Conservation (phyloP, 306 rosid genomes). For the Lagenaria siceraria region DNA sequence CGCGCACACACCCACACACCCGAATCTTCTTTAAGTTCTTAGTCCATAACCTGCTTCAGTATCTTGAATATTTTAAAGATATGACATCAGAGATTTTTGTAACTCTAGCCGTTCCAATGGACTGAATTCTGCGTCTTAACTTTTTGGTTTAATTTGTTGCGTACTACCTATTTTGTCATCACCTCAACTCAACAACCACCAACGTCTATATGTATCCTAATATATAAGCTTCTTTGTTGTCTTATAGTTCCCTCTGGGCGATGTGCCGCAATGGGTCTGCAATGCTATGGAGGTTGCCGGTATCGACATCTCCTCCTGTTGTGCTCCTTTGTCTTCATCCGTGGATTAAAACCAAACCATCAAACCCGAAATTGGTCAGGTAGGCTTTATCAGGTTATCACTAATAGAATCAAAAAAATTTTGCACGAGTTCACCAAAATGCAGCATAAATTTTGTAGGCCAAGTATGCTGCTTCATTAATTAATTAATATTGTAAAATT, state of each 20-base stretch:
- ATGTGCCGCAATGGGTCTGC: constrained; percentile 92
- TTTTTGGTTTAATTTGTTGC: background rate
- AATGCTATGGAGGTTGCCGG: constrained; percentile 98
- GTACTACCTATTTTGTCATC: background rate
- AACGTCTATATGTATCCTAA: background rate
- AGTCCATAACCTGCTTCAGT: background rate
- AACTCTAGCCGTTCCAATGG: background rate
- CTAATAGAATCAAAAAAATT: background rate
- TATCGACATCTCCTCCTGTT: constrained; percentile 75
- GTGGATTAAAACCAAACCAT: constrained; percentile 10
- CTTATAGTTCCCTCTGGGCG: constrained; percentile 73
- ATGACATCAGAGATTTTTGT: background rate
- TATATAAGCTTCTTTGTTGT: background rate
- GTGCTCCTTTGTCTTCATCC: constrained; percentile 28
- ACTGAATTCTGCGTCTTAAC: background rate
- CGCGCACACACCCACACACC: background rate
- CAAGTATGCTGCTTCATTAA: constrained; percentile 25
- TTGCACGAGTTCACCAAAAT: background rate
- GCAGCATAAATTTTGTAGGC: constrained; percentile 45
- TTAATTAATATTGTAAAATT: constrained; percentile 5
- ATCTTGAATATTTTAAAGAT: background rate
- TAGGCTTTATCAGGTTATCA: constrained; percentile 7
- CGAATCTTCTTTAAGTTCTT: background rate
- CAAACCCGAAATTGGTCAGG: constrained; percentile 3
- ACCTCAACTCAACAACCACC: background rate